Evolutionary conservation across 495 filamentous ascomycete genomes (phyloP), one percentile per base, ranked within the genome.

Genomic region (Penicillium pulvis): DNA sequence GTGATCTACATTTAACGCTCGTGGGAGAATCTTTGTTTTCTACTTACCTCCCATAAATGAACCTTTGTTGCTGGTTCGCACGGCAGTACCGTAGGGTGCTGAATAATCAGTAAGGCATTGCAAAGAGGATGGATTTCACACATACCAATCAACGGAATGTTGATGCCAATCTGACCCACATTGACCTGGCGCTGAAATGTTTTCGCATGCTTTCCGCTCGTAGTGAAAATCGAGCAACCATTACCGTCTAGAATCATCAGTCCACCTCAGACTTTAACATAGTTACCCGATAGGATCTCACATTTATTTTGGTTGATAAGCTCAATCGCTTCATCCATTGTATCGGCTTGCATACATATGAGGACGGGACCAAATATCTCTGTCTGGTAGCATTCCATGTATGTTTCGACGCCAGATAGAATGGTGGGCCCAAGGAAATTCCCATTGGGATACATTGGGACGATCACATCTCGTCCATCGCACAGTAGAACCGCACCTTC

Each of bases 361-460:
- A 73, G 61, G 14, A 73, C 68, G 2, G 68, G 70, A 6, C 68
- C 70, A 55, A 71, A 69, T 4, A 73, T 71, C 52, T 71, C 68
- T 3, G 51, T 61, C 39, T 73, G 65, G 30, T 71, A 73, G 45
- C 67, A 69, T 48, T 66, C 64, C 68, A 71, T 71, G 35, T 71
- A 66, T 19, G 67, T 64, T 45, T 70, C 59, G 2, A 73, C 68
- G 9, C 47, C 61, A 0, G 55, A 58, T 2, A 73, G 48, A 53
- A 73, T 71, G 0, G 68, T 73, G 20, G 70, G 70, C 0, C 66
- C 65, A 2, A 73, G 14, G 42, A 73, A 73, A 54, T 69, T 70
- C 1, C 70, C 70, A 17, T 69, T 45, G 4, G 64, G 66, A 51
- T 69, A 72, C 10, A 46, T 67, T 4, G 63, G 56, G 11, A 68